Evolutionary conservation across 192 early-diverging fungal genomes (phyloP).

Genomic region (Blastocladiella britannica): DNA sequence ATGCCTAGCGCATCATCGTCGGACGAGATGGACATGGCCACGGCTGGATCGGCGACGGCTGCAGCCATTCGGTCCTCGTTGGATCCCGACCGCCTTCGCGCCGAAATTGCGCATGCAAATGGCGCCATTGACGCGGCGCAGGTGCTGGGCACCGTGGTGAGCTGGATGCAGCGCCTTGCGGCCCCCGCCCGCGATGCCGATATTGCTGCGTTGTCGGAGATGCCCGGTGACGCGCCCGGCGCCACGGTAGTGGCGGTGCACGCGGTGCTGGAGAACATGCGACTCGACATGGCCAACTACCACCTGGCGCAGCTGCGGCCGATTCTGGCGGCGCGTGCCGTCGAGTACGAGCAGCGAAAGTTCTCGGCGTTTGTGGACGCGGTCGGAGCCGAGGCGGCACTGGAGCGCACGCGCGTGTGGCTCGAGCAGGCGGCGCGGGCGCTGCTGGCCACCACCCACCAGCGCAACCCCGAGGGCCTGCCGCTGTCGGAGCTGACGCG

Average conservation of each 20-base stretch:
- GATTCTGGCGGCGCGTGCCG: slow-evolving; percentile 40
- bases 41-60: slow-evolving; percentile 25
- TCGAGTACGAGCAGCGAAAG: slow-evolving; percentile 48
- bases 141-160: slow-evolving; percentile 21
- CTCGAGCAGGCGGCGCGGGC: slow-evolving; percentile 17
- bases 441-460: slow-evolving; percentile 11
- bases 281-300: slow-evolving; percentile 62
- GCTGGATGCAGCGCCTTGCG: slow-evolving; percentile 45
- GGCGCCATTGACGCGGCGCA: slow-evolving; percentile 28
- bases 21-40: slow-evolving; percentile 40
- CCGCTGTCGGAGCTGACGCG: not conserved
- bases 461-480: slow-evolving; percentile 31
- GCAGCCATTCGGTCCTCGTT: slow-evolving; percentile 37
- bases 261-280: slow-evolving; percentile 51
- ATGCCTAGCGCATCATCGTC: no score
- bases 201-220: slow-evolving; percentile 16
- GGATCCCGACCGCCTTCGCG: slow-evolving; percentile 42
- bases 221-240: slow-evolving; percentile 7
- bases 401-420: slow-evolving; percentile 41
- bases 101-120: slow-evolving; percentile 35
- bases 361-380: slow-evolving; percentile 33
- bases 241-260: slow-evolving; percentile 24
- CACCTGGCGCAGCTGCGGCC: slow-evolving; percentile 42
- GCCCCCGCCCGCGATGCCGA: slow-evolving; percentile 52
- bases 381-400: slow-evolving; percentile 13